These are phyloP conservation scores for Phytophthora foliorum DNA, from an alignment of 352 stramenopile genomes.

Conservation along the genomic window DNA sequence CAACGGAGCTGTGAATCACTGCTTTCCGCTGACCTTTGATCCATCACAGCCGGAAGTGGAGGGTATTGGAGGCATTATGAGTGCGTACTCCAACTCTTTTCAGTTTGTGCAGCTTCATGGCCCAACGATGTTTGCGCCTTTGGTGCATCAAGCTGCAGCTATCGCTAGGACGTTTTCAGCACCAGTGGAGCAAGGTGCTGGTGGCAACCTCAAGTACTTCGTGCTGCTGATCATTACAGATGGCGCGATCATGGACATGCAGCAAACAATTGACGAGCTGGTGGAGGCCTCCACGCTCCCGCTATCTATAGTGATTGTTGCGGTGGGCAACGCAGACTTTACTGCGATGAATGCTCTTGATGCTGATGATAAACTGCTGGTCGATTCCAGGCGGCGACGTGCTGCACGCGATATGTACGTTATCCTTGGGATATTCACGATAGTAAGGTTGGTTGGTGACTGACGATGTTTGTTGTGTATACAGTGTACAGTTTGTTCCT, in stretches of 20 bases:
- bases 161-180: constrained; percentile 68
- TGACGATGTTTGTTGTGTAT: constrained; percentile 15
- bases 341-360: constrained; percentile 72
- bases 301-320: constrained; percentile 86
- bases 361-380: constrained; percentile 67
- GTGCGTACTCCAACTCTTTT: constrained; percentile 72
- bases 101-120: constrained; percentile 76
- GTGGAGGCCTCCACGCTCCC: constrained; percentile 72
- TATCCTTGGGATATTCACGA: constrained; percentile 1
- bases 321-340: constrained; percentile 82
- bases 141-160: constrained; percentile 71
- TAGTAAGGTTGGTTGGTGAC: background rate
- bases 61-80: constrained; percentile 67
- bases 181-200: constrained; percentile 27
- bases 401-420: constrained; percentile 78
- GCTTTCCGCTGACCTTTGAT: constrained; percentile 79
- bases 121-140: constrained; percentile 82
- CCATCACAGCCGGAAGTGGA: constrained; percentile 69
- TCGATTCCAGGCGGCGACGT: constrained; percentile 42
- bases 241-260: constrained; percentile 84
- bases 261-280: constrained; percentile 75
- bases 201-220: constrained; percentile 75
- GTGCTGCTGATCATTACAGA: constrained; percentile 81
- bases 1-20: constrained; percentile 73
- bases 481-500: constrained; percentile 79